phyloP scores from a whole-genome alignment of 352 stramenopile genomes.

The Globisporangium cystogenes region DNA sequence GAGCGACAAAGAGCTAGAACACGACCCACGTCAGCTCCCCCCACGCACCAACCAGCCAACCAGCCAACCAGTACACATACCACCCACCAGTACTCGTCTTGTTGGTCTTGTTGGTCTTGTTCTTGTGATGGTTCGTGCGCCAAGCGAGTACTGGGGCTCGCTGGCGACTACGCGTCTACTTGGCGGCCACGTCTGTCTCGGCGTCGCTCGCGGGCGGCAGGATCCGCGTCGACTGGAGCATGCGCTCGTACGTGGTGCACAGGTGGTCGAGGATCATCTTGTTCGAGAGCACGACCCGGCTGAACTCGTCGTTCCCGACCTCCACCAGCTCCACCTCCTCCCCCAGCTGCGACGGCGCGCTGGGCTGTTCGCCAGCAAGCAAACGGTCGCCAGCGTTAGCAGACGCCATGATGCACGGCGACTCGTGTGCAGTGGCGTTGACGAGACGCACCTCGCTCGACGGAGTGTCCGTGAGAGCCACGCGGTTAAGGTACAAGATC shows the following conservation, averaged over 20 bases:
- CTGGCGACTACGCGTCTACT: not conserved
- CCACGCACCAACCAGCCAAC: no score
- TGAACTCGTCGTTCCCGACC: constrained; percentile 62
- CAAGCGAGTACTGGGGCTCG: no score
- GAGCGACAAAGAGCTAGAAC: no score
- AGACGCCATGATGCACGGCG: no score
- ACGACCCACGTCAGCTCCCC: not conserved
- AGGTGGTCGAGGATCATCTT: constrained; percentile 83
- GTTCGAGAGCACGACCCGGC: constrained; percentile 71
- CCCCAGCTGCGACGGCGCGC: not conserved
- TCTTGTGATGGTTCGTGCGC: no score
- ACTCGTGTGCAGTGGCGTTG: not conserved
- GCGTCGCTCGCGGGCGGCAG: not conserved
- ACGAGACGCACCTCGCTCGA: not conserved
- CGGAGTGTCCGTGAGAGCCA: constrained; percentile 6
- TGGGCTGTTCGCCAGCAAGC: not conserved
- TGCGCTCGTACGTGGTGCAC: constrained; percentile 76
- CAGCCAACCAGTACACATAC: not conserved
- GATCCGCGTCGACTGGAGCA: constrained; percentile 25
- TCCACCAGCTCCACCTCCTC: constrained; percentile 54
- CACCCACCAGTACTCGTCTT: not conserved
- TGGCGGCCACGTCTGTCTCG: not conserved
- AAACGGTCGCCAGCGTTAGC: not conserved
- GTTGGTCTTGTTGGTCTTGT: not conserved
- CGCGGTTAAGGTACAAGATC: constrained; percentile 63